Evolutionary conservation across 176 grass and related monocot genomes (phyloP), one percentile per base, ranked within the genome.

Genomic region (Eleusine coracana): DNA sequence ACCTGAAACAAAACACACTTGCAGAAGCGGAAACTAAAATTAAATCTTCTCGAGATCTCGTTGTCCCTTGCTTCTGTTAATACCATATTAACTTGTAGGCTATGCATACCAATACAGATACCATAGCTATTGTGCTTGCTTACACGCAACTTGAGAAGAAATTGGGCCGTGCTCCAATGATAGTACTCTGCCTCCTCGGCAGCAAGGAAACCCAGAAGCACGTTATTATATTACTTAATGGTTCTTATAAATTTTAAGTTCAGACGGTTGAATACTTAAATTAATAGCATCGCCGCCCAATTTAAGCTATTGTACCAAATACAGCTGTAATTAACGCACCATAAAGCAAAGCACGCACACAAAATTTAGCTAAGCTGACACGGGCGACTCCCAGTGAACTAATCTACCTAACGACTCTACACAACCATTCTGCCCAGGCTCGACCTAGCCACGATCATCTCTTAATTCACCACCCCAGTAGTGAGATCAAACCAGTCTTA

Each of bases 211-310:
- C 50, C 29, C 29, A 78, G 49, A 80, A 68, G 74, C 17, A 71
- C 49, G 73, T 40, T 71, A 81, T 78, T 82, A 77, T 74, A 72
- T 31, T 63, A 50, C 31, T 84, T 84, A 61, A 82, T 58, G 23
- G 28, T 73, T 82, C 67, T 73, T 78, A 82, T 82, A 90, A 78
- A 82, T 86, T 82, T 48, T 50, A 66, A 48, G 38, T 20, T 67
- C 77, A 46, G 17, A 48, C 36, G 52, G 44, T 38, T 52, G 15
- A 68, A 21, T 41, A 73, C n/a, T 86, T 86, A 81, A 82, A 73
- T 72, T 51, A 81, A 63, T 56, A 77, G 78, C 67, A 77, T 77
- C 45, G 37, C 45, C 31, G 31, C 60, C 63, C 56, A 81, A 70
- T 71, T 85, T 44, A 38, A 76, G 77, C 39, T 59, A 87, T 73